A percentile compares a stretch with the other conserved stretches of the same genome.
phyloP scores from a whole-genome alignment of 345 rosid species.

The Aethionema arabicum region DNA sequence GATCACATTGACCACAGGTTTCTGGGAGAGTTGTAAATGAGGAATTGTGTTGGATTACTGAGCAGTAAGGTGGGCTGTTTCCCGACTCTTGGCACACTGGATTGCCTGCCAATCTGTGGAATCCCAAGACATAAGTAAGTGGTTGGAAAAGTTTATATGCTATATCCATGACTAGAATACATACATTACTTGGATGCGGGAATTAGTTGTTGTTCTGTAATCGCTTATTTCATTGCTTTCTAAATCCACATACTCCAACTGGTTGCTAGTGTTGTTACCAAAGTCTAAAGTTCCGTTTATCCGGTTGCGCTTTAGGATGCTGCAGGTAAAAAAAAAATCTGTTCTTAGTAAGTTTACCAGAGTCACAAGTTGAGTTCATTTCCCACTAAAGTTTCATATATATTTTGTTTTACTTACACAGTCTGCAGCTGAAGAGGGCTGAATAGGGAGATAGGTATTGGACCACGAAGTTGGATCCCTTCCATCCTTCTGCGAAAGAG shows the following conservation, averaged over 20 bases:
- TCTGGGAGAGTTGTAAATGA: conserved; percentile 43
- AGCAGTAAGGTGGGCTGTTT: conserved; percentile 43
- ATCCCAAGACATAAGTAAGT: neutral
- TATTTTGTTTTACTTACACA: conserved; percentile 50
- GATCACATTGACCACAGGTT: conserved; percentile 48
- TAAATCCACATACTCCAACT: conserved; percentile 58
- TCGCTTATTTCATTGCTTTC: conserved; percentile 45
- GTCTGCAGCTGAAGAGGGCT: conserved; percentile 57
- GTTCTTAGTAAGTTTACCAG: neutral
- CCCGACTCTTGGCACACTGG: conserved; percentile 58
- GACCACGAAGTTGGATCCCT: conserved; percentile 46
- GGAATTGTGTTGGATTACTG: conserved; percentile 18
- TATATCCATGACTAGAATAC: conserved; percentile 21
- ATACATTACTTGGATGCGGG: conserved; percentile 48
- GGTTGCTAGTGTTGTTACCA: conserved; percentile 42
- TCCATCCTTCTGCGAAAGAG: conserved; percentile 61
- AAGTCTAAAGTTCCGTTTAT: conserved; percentile 57
- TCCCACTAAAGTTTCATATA: neutral
- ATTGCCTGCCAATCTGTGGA: conserved; percentile 64
- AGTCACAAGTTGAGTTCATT: neutral
- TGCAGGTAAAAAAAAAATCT: conserved; percentile 21
- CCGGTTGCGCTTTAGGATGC: conserved; percentile 49
- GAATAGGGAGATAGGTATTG: conserved; percentile 56
- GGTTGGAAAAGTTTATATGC: too few relatives aligned
- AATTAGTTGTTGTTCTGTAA: conserved; percentile 24